Percentiles rank a stretch among this genome's conserved stretches.
Conservation (phyloP, 129 eudicot species). For the Helianthus annuus region HanXRQr2.0-SUNRISE NC_035448.2:157712329-157712828, state of each 20-base stretch:
- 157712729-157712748: neutral
- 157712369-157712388: no score
- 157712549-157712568: no score
- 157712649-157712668: neutral
- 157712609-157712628: neutral
- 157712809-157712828: neutral
- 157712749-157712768: neutral
- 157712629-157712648: neutral
- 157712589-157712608: neutral
- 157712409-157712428: no score
- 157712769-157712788: neutral
- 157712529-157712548: no score
- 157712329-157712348: neutral
- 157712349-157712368: neutral
- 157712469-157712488: no score
- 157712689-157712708: neutral
- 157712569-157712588: no score
- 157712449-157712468: no score
- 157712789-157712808: neutral
- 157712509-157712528: neutral
- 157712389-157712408: no score
- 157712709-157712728: neutral
- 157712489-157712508: no score
- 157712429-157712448: no score
- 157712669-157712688: neutral